Base-by-base conservation (phyloP, 1,139 yeast genomes). In the Lodderomyces parapsilosis region DNA sequence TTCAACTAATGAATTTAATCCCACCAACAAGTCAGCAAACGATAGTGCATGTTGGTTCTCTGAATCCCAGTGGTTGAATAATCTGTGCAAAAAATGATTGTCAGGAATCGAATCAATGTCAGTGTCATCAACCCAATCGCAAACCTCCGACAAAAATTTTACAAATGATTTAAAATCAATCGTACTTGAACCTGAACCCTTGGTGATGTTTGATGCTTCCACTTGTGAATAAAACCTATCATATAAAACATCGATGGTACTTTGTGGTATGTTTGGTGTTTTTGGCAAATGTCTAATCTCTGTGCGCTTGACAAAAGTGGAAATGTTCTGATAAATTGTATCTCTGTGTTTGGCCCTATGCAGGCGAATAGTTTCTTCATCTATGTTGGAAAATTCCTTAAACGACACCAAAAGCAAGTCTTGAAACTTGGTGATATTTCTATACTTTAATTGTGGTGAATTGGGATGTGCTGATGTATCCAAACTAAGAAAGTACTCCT, bases 361-460 rank as follows among this genome's bases (percentile, higher is more conserved):
- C 46, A 76, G 81, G 31, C 74, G 74, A 40, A 94, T 82, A 60
- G 81, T 73, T 1, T 81, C 83, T 46, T 91, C 96, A 25, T 90
- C 83, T 23, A 94, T 78, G 9, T 80, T 81, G 9, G 86, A 74
- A 60, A 94, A 94, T 59, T 94, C 99, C 56, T 86, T 86, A 65
- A 93, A 91, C 0, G 99, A 95, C 1, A 90, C 88, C 6, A 90
- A 96, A 65, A 93, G 71, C 22, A 94, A 74, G 52, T 88, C 95
- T 64, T 93, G 98, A 63, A 94, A 94, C 54, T 83, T 83, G 1
- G 97, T 86, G 35, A 88, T 79, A 33, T 80, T 73, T 53, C 82
- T 76, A 43, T 78, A 77, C 52, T 81, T 82, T 18, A 78, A 78
- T 56, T 86, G 83, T 6, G 78, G 65, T 0, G 95, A 76, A 40